Percentiles rank a stretch among this genome's conserved stretches.
These are phyloP conservation scores for Papilionanthe hybrid DNA, from an alignment of 116 monocot species.

Conservation along the genomic window DNA sequence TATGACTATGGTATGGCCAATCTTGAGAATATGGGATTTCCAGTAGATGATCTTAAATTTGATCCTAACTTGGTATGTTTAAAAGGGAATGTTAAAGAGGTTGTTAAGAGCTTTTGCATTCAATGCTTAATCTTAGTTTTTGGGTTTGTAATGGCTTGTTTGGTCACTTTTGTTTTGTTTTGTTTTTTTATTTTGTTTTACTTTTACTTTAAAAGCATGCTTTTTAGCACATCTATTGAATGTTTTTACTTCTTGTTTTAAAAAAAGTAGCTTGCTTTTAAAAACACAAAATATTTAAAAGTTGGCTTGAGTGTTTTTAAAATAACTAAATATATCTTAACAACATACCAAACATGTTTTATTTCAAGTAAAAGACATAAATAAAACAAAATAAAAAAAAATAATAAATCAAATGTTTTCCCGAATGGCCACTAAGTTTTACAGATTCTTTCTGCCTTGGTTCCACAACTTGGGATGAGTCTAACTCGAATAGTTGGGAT, in stretches of 20 bases:
- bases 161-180: no score
- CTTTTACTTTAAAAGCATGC: not conserved
- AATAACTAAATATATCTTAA: not conserved
- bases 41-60: conserved; percentile 79
- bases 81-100: conserved; percentile 11
- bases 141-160: not conserved
- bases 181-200: no score
- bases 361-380: not conserved
- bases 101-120: conserved; percentile 13
- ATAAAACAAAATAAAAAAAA: no score
- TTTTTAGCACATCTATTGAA: not conserved
- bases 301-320: not conserved
- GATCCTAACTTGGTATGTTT: conserved; percentile 85
- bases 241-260: not conserved
- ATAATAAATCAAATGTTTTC: no score
- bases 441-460: not conserved
- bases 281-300: not conserved
- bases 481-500: not conserved
- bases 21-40: conserved; percentile 83
- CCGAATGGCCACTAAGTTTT: no score
- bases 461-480: not conserved
- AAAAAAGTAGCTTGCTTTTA: not conserved
- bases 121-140: not conserved
- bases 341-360: not conserved
- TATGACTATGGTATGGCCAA: conserved; percentile 98